Conservation (phyloP, 306 rosid genomes). For the Arachis hypogaea region DNA sequence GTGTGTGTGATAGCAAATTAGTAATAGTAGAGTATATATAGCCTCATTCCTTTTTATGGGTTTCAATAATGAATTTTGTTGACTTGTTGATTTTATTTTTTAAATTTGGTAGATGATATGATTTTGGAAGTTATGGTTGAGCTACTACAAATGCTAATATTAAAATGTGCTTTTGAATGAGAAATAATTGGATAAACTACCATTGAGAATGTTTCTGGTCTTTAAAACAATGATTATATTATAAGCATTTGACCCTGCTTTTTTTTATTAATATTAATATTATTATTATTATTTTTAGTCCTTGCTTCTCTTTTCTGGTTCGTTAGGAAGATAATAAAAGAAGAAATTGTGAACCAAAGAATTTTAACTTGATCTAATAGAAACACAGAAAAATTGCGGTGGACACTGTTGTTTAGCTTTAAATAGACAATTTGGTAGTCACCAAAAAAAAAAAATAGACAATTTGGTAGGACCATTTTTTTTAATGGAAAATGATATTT, state of each 20-base stretch:
- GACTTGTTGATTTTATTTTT: background rate
- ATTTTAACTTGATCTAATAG: too few species aligned
- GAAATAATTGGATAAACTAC: background rate
- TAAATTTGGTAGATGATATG: background rate
- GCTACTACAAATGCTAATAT: constrained; percentile 3
- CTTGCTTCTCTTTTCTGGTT: background rate
- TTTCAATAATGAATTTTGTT: too few species aligned
- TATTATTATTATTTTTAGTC: too few species aligned
- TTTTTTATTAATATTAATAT: too few species aligned
- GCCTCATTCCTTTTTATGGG: too few species aligned
- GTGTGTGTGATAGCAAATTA: too few species aligned
- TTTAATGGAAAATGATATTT: too few species aligned
- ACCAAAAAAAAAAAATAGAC: background rate
- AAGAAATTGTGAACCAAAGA: background rate
- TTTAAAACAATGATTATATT: background rate
- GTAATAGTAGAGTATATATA: too few species aligned
- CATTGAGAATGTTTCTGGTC: constrained; percentile 8
- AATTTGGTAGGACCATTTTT: background rate
- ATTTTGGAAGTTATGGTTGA: constrained; percentile 32
- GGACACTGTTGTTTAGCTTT: background rate
- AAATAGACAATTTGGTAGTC: constrained; percentile 2
- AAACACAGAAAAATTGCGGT: background rate
- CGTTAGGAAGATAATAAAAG: background rate
- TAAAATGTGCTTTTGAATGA: background rate
- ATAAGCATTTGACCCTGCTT: background rate